Evolutionary conservation across 306 rosid species (phyloP).

Genomic region (Castanopsis chinensis): DNA sequence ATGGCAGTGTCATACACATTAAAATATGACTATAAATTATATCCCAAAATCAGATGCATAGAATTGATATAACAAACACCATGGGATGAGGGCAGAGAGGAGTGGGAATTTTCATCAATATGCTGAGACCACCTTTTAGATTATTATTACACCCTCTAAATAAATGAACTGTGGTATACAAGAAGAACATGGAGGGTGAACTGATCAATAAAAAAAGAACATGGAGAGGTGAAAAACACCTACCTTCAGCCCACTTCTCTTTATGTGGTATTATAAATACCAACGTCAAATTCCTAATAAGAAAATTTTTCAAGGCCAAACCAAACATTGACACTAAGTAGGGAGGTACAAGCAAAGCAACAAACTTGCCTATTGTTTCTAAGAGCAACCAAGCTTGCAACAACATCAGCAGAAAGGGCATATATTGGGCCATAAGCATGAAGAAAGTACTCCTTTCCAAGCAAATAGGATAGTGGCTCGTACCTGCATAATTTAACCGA

Average conservation of each 20-base stretch:
- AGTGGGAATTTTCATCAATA: no score
- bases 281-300: background rate
- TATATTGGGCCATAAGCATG: slow-evolving; percentile 99
- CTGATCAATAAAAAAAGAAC: background rate
- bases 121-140: background rate
- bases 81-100: no score
- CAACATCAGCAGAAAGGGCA: slow-evolving; percentile 93
- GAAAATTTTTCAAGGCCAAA: background rate
- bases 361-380: slow-evolving; percentile 73
- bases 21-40: background rate
- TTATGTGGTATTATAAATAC: background rate
- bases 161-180: background rate
- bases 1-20: background rate
- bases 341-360: background rate
- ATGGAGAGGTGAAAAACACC: background rate
- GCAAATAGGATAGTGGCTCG: slow-evolving; percentile 76
- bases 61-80: no score
- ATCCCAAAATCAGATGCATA: no score
- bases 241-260: background rate
- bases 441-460: slow-evolving; percentile 91
- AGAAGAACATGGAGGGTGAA: background rate
- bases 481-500: slow-evolving; percentile 55
- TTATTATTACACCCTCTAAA: background rate
- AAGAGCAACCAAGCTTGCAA: slow-evolving; percentile 85
- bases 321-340: slow-evolving; percentile 5